phyloP scores from a whole-genome alignment of 371 early-diverging fungal species.

The Lichtheimia ramosa region DNA sequence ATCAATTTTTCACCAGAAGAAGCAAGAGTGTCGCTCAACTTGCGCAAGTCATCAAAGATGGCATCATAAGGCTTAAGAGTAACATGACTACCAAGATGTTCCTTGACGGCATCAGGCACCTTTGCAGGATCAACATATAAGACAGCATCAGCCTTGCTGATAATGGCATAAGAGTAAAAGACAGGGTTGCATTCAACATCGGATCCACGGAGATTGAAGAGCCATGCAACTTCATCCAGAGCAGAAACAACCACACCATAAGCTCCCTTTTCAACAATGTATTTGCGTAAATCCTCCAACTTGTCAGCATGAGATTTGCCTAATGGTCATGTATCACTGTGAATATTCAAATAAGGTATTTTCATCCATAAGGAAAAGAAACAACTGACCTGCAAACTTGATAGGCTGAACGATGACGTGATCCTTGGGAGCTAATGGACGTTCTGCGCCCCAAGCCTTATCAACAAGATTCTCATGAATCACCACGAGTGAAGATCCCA shows the following conservation, averaged over 20 bases:
- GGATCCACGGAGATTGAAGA: constrained; percentile 95
- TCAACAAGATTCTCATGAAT: constrained; percentile 77
- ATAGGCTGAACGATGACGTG: constrained; percentile 63
- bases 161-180: constrained; percentile 89
- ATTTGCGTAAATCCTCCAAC: constrained; percentile 59
- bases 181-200: constrained; percentile 98
- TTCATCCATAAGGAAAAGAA: no score
- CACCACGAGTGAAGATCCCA: constrained; percentile 56
- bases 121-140: constrained; percentile 78
- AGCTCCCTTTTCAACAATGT: constrained; percentile 56
- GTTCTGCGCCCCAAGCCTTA: constrained; percentile 67
- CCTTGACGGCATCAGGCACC: constrained; percentile 62
- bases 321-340: background rate
- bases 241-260: constrained; percentile 76
- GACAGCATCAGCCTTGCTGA: constrained; percentile 65
- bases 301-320: constrained; percentile 53
- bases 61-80: constrained; percentile 70
- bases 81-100: constrained; percentile 67
- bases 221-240: constrained; percentile 94
- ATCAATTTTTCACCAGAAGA: constrained; percentile 53
- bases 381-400: constrained; percentile 66
- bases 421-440: constrained; percentile 68
- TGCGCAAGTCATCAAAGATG: constrained; percentile 77
- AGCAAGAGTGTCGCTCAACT: constrained; percentile 23
- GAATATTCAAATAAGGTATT: no score